These are phyloP conservation scores for Andrographis paniculata DNA, from an alignment of 305 asterid species.

Conservation along the genomic window DNA sequence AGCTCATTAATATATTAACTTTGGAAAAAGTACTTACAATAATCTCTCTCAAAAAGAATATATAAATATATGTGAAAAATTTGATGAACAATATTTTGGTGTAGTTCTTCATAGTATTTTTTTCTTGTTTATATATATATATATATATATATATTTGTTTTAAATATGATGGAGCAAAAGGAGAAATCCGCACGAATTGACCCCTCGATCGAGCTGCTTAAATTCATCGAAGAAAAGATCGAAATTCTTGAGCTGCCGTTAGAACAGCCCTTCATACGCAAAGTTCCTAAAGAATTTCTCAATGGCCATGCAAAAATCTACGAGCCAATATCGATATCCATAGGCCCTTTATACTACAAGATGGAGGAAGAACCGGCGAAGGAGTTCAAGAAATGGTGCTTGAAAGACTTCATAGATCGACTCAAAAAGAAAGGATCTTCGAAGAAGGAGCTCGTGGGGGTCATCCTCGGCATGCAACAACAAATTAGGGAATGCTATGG, in stretches of 20 bases:
- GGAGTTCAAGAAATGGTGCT: constrained; percentile 10
- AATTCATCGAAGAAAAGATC: not conserved
- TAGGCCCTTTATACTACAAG: constrained; percentile 13
- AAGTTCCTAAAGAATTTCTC: constrained; percentile 9
- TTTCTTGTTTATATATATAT: too few species aligned
- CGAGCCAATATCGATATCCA: constrained; percentile 7
- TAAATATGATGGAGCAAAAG: not conserved
- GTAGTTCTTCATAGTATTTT: too few species aligned
- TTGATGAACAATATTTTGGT: too few species aligned
- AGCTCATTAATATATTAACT: too few species aligned
- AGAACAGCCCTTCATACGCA: constrained; percentile 5
- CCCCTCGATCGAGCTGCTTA: not conserved
- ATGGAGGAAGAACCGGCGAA: not conserved
- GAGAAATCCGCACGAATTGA: too few species aligned
- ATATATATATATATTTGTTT: too few species aligned
- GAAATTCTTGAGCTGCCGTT: not conserved
- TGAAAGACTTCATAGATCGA: constrained; percentile 10
- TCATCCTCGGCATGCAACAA: not conserved
- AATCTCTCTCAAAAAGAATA: too few species aligned
- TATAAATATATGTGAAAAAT: too few species aligned
- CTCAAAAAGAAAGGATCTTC: not conserved
- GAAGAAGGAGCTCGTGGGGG: not conserved
- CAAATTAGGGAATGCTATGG: not conserved
- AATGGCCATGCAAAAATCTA: constrained; percentile 1
- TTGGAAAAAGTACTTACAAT: too few species aligned